These are phyloP conservation scores for Rhododendron simsii DNA, from an alignment of 148 eudicot genomes.

Conservation along the genomic window DNA sequence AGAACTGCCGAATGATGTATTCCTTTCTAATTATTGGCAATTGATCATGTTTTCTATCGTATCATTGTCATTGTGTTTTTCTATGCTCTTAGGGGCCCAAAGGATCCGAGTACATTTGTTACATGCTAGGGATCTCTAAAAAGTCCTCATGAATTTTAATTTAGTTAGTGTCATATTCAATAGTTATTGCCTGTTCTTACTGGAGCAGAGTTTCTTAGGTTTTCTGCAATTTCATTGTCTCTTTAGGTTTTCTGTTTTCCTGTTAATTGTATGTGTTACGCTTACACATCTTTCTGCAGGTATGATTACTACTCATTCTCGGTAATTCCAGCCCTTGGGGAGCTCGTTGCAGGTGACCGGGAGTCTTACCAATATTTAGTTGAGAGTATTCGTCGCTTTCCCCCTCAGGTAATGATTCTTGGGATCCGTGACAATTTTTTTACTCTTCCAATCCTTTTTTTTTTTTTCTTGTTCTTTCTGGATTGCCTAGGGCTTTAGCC, in stretches of 20 bases:
- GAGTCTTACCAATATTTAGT: slow-evolving; percentile 91
- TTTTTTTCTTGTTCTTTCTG: not conserved
- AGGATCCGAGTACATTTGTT: not conserved
- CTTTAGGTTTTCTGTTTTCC: not conserved
- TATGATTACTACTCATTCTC: slow-evolving; percentile 91
- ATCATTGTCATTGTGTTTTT: not conserved
- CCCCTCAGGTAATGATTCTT: slow-evolving; percentile 61
- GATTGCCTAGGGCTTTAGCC: not conserved
- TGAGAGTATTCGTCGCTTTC: slow-evolving; percentile 91
- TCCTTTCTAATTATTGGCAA: not conserved
- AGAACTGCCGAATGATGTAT: not conserved
- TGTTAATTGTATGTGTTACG: not conserved
- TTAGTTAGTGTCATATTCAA: not conserved
- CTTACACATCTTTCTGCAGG: slow-evolving; percentile 36
- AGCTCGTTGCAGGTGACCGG: slow-evolving; percentile 82
- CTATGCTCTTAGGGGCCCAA: not conserved
- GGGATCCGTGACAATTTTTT: not conserved
- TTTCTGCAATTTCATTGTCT: not conserved
- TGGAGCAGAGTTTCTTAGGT: not conserved
- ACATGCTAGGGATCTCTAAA: no score
- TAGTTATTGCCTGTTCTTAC: not conserved
- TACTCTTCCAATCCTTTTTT: not conserved
- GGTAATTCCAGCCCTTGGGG: slow-evolving; percentile 73
- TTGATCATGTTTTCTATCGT: not conserved
- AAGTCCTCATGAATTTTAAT: not conserved